A percentile compares a stretch with the other conserved stretches of the same genome.
phyloP scores from a whole-genome alignment of 78 protist species.

The Dictyostelium purpureum region DNA sequence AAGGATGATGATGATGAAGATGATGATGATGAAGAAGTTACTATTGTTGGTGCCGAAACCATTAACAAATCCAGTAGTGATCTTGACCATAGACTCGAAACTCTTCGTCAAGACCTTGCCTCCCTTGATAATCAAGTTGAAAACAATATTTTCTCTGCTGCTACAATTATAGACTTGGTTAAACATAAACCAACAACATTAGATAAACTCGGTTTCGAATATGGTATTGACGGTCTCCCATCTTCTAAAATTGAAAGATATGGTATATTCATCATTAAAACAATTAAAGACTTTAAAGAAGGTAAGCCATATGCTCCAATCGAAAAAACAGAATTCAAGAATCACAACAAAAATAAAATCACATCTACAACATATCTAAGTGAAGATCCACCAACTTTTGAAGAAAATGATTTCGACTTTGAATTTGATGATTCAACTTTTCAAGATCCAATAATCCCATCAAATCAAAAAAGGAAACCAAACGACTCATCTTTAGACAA shows the following conservation, averaged over 20 bases:
- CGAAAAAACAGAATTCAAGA: not conserved
- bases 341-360: not conserved
- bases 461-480: too few species aligned
- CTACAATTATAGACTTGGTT: not conserved
- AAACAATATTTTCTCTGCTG: not conserved
- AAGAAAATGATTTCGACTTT: not conserved
- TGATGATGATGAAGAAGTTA: not conserved
- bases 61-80: not conserved
- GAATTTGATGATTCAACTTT: not conserved
- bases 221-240: not conserved
- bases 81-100: not conserved
- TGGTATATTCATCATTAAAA: not conserved
- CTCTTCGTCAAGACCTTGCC: not conserved
- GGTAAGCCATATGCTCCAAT: not conserved
- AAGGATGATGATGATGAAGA: constrained; percentile 1
- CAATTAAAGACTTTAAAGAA: not conserved
- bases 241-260: not conserved
- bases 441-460: too few species aligned
- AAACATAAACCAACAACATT: not conserved
- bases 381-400: not conserved
- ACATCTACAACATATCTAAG: not conserved
- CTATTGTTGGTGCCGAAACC: not conserved
- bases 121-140: not conserved
- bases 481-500: too few species aligned
- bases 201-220: not conserved